Evolutionary conservation across 257 asterid genomes (phyloP), one percentile per base, ranked within the genome.

Genomic region (Solanum gandarillasii): DNA sequence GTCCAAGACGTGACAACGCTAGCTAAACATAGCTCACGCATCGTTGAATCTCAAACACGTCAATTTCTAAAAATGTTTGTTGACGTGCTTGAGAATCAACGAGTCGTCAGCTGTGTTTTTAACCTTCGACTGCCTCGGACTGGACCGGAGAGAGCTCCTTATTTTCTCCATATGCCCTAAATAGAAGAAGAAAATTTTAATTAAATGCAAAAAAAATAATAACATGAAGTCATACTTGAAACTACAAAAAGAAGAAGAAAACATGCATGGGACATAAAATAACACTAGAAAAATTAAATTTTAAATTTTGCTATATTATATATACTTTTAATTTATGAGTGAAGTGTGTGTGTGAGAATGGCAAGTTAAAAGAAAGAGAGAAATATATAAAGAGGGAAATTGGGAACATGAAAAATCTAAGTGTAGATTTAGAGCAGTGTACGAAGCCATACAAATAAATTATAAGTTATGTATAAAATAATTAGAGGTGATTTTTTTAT

Each of bases 71-170:
- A 86, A 5, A 0, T 6, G 8, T 25, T 3, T 3, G 21, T 58
- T 31, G 93, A 90, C 89, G 95, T 86, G 93, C 87, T 96, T 90
- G 36, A 89, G 96, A 92, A 92, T 91, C 96, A 94, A 96, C 92
- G 98, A 96, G 98, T 94, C 98, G 87, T 95, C 98, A 95, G 98
- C 95, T 93, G 93, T 27, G 90, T 87, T 87, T 87, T 85, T 94
- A 89, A 93, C 93, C 83, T 86, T 89, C 76, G 12, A 41, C 93
- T 87, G 95, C 91, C 98, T 89, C 93, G 98, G 95, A 92, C 96
- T 94, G 98, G 95, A 94, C 98, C 87, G 94, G 86, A 93, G 98
- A 90, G 92, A 95, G 98, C 98, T 95, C 99, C 98, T 43, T 91
- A 81, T 43, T 81, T 67, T 52, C 88, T 86, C 88, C 88, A n/a